These are phyloP conservation scores for Hordeum pubiflorum DNA, from an alignment of 202 grass and related monocot genomes.

Conservation along the genomic window DNA sequence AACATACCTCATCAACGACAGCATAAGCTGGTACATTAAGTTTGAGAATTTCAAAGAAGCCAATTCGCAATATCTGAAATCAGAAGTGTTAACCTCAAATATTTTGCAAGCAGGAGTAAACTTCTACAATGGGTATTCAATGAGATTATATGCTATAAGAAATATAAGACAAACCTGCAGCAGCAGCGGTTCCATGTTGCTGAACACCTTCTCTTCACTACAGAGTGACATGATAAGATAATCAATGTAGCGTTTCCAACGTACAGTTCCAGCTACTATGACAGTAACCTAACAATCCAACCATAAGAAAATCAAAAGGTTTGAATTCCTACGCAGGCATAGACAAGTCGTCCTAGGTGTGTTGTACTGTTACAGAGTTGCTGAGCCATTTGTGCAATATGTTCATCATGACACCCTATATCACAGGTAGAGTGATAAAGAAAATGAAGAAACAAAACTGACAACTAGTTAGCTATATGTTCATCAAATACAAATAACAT, in stretches of 20 bases:
- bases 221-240: slow-evolving; percentile 90
- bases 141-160: slow-evolving; percentile 15
- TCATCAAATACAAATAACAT: slow-evolving; percentile 12
- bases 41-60: slow-evolving; percentile 87
- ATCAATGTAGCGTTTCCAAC: slow-evolving; percentile 89
- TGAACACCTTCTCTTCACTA: slow-evolving; percentile 69
- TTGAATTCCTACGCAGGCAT: background rate
- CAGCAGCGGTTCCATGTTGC: slow-evolving; percentile 80
- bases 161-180: slow-evolving; percentile 55
- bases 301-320: slow-evolving; percentile 17
- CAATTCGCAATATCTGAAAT: slow-evolving; percentile 85
- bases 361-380: background rate
- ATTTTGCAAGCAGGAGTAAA: slow-evolving; percentile 4
- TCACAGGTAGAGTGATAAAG: background rate
- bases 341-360: background rate
- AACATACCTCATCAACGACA: slow-evolving; percentile 77
- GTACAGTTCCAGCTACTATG: slow-evolving; percentile 80
- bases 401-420: slow-evolving; percentile 1
- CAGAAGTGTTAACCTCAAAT: slow-evolving; percentile 16
- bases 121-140: background rate
- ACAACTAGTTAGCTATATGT: slow-evolving; percentile 7
- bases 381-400: background rate
- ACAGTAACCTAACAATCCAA: slow-evolving; percentile 60
- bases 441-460: background rate
- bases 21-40: slow-evolving; percentile 82